A percentile compares a stretch with the other conserved stretches of the same genome.
Evolutionary conservation across 1,284 basidiomycete genomes (phyloP).

Genomic region (Xerocomus cyaneibrunnescens): DNA sequence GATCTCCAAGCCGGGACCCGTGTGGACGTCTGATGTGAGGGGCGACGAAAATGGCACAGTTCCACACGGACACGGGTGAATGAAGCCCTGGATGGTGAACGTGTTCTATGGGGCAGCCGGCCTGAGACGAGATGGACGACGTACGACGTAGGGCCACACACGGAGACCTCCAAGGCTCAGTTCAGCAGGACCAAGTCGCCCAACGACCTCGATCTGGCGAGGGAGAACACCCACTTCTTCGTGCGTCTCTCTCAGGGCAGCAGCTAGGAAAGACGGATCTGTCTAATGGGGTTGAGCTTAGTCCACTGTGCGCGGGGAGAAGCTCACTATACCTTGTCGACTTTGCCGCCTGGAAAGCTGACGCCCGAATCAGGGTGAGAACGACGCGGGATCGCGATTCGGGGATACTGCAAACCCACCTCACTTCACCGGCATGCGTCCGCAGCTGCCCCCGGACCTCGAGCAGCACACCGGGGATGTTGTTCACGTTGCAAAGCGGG

Average conservation of each 20-base stretch:
- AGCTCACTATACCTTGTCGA: slow-evolving; percentile 55
- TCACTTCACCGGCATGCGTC: slow-evolving; percentile 78
- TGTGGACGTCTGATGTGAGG: neutral
- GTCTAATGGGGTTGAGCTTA: slow-evolving; percentile 39
- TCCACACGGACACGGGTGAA: slow-evolving; percentile 41
- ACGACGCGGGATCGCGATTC: neutral
- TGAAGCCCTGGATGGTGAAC: slow-evolving; percentile 53
- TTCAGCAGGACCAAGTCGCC: slow-evolving; percentile 61
- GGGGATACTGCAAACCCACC: slow-evolving; percentile 47
- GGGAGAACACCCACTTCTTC: slow-evolving; percentile 70
- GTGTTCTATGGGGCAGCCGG: neutral
- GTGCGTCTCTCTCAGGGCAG: slow-evolving; percentile 69
- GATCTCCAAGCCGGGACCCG: neutral
- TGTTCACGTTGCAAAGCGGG: slow-evolving; percentile 70
- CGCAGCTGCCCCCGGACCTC: slow-evolving; percentile 66
- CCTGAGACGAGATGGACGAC: slow-evolving; percentile 28
- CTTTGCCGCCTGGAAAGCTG: slow-evolving; percentile 78
- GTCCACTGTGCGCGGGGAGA: neutral
- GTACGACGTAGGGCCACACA: slow-evolving; percentile 75
- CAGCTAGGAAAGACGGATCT: slow-evolving; percentile 52
- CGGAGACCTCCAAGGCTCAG: slow-evolving; percentile 56
- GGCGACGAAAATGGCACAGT: neutral
- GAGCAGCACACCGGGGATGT: slow-evolving; percentile 63
- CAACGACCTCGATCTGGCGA: slow-evolving; percentile 61
- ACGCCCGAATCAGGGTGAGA: neutral